A percentile compares a stretch with the other conserved stretches of the same genome.
Conservation (phyloP, 805 yeast species). For the Tetrapisispora namnaoensis region DNA sequence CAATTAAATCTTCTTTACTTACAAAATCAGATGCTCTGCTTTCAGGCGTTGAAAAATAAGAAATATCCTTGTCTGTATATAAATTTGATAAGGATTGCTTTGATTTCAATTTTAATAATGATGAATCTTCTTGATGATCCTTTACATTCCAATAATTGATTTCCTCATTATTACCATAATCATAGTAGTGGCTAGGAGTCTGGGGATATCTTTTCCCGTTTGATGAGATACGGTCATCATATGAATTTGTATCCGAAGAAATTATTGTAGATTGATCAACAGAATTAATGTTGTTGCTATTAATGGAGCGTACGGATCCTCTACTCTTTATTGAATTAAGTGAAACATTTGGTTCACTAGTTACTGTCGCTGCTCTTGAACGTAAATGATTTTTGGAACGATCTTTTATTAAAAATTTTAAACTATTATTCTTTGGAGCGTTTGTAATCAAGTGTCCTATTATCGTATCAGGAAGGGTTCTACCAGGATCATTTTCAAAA, state of each 20-base stretch:
- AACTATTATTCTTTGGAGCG: constrained; percentile 27
- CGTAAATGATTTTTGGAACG: constrained; percentile 13
- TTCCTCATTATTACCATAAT: constrained; percentile 17
- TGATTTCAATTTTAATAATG: constrained; percentile 7
- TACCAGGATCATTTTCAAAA: constrained; percentile 50
- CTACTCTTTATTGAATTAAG: constrained; percentile 19
- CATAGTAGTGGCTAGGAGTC: constrained; percentile 28
- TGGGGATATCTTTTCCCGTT: constrained; percentile 23
- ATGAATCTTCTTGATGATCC: constrained; percentile 11
- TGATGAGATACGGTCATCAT: constrained; percentile 21
- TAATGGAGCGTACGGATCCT: constrained; percentile 20
- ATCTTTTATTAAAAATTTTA: constrained; percentile 23
- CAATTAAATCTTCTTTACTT: constrained; percentile 50
- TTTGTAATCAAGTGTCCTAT: constrained; percentile 31
- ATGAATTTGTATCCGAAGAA: constrained; percentile 24
- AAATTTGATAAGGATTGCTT: constrained; percentile 5
- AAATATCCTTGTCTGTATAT: constrained; percentile 4
- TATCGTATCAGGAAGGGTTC: constrained; percentile 41
- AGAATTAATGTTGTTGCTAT: constrained; percentile 19
- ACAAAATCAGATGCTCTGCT: constrained; percentile 38
- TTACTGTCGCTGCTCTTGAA: constrained; percentile 12
- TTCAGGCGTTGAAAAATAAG: constrained; percentile 6
- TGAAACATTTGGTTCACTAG: constrained; percentile 10
- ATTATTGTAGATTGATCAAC: constrained; percentile 23
- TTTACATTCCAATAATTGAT: constrained; percentile 24